These are phyloP conservation scores for Hordeum vulgare DNA, from an alignment of 176 grass and related monocot genomes.

Conservation along the genomic window MorexV3_pseudomolecules_assembly NC_058519.1:484671709-484672208, in stretches of 20 bases:
- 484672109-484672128: slow-evolving; percentile 17
- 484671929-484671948: background rate
- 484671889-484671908: background rate
- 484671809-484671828: background rate
- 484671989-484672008: slow-evolving; percentile 56
- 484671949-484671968: background rate
- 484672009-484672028: slow-evolving; percentile 57
- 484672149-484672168: background rate
- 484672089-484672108: slow-evolving; percentile 61
- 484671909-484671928: background rate
- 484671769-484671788: slow-evolving; percentile 91
- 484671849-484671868: background rate
- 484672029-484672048: slow-evolving; percentile 3
- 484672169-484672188: background rate
- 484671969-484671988: slow-evolving; percentile 44
- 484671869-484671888: background rate
- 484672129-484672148: background rate
- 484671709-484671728: slow-evolving; percentile 40
- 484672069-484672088: slow-evolving; percentile 56
- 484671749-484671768: slow-evolving; percentile 83
- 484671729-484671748: slow-evolving; percentile 88
- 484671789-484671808: background rate
- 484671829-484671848: background rate
- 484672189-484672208: background rate
- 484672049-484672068: slow-evolving; percentile 3